Evolutionary conservation across 495 filamentous ascomycete species (phyloP), one percentile per base, ranked within the genome.

Genomic region (Penicillium soppii): DNA sequence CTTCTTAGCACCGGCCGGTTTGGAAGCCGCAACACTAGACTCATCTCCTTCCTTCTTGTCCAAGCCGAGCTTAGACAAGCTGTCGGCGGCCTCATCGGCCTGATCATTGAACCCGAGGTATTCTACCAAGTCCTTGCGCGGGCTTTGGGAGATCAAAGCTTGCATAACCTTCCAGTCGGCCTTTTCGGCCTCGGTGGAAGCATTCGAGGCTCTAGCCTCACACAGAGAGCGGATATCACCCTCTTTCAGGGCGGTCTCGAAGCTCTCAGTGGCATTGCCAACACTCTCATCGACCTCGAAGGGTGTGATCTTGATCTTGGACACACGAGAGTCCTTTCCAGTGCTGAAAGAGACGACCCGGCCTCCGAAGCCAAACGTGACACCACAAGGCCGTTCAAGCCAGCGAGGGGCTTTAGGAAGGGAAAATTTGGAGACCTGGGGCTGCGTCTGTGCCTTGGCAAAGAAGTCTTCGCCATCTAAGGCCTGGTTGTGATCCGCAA

Each of bases 391-490:
- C 27, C 86, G 78, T 69, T 95, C 85, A 16, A 95, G 72, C 94
- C 94, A 99, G 55, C 85, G 90, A 5, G 94, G 94, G 4, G 94
- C 83, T 61, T 94, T 89, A 15, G 83, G 72, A 21, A 99, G 78
- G 7, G 89, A 87, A 71, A 97, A 97, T 12, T 84, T 87, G 21
- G 88, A 86, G 25, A 88, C 90, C 67, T 96, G 92, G 10, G 90
- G 87, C 54, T 96, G 90, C 9, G 83, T 88, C 62, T 95, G 92
- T 23, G 91, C 91, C 68, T 89, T 91, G 39, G 87, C 87, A 55
- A 99, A 99, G 77, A 99, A 99, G 59, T 97, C 95, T 63, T 96
- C 94, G 25, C 88, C 92, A 66, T 97, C 91, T 16, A 91, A 67
- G 41, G 81, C 76, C 65, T 89, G 87, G 39, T 80, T 78, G 29